These are phyloP conservation scores for Spathaspora arborariae DNA, from an alignment of 805 yeast genomes.

Conservation along the genomic window DNA sequence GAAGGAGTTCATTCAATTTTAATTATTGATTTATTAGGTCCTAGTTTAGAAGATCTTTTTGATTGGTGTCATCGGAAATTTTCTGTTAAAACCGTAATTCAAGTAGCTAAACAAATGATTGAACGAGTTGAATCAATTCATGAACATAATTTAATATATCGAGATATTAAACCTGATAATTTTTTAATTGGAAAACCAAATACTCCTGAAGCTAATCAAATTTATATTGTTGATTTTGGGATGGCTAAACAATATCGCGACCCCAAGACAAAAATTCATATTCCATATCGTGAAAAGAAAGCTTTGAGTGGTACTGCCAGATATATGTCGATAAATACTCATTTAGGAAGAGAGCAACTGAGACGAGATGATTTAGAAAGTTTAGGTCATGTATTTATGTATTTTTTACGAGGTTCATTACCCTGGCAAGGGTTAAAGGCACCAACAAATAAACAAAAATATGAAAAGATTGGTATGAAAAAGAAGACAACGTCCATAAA, in stretches of 20 bases:
- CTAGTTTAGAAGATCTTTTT: constrained; percentile 91
- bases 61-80: constrained; percentile 98
- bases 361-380: constrained; percentile 96
- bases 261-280: constrained; percentile 92
- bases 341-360: constrained; percentile 93
- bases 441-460: constrained; percentile 95
- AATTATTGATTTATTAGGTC: constrained; percentile 93
- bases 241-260: constrained; percentile 98
- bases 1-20: constrained; percentile 95
- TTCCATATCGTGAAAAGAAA: constrained; percentile 94
- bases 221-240: constrained; percentile 93
- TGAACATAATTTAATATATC: constrained; percentile 83
- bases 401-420: constrained; percentile 86
- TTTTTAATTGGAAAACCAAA: constrained; percentile 90
- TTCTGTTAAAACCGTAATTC: constrained; percentile 82
- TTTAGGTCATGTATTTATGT: constrained; percentile 93
- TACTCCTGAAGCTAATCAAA: constrained; percentile 75
- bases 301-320: constrained; percentile 97
- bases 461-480: constrained; percentile 95
- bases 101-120: constrained; percentile 94
- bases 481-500: constrained; percentile 84
- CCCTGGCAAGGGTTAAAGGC: constrained; percentile 99
- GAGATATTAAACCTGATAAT: constrained; percentile 98
- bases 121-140: constrained; percentile 82
- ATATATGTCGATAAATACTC: constrained; percentile 97